Percentiles rank a stretch among this genome's conserved stretches.
phyloP scores from a whole-genome alignment of 495 filamentous ascomycete genomes.

The Xylaria palmicola region DNA sequence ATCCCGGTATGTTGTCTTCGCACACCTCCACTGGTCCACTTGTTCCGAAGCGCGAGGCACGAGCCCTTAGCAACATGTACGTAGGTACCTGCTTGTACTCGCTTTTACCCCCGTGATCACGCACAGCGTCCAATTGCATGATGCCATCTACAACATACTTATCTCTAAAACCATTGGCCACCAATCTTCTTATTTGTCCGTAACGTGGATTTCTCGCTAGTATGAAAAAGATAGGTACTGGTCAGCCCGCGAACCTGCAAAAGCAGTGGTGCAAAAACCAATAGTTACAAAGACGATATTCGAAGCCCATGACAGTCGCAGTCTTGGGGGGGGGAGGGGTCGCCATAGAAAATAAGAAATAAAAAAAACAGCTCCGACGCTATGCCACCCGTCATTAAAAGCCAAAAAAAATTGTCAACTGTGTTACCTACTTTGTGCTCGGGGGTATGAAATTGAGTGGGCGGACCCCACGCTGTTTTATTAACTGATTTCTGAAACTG shows the following conservation, averaged over 20 bases:
- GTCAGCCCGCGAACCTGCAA: background rate
- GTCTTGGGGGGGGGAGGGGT: too few relatives aligned
- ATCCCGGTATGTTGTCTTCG: background rate
- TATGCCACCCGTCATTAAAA: background rate
- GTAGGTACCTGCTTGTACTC: too few relatives aligned
- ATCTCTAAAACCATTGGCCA: background rate
- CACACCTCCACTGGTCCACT: background rate
- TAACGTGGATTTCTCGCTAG: too few relatives aligned
- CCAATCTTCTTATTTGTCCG: background rate
- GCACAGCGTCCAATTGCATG: background rate
- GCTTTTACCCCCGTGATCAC: constrained; percentile 1
- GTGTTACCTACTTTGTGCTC: too few relatives aligned
- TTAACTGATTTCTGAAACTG: background rate
- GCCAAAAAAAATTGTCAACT: background rate
- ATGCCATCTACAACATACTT: constrained; percentile 3
- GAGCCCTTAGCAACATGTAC: background rate
- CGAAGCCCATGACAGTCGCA: background rate
- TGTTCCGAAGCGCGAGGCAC: background rate
- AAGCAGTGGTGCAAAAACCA: background rate
- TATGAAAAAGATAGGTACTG: too few relatives aligned
- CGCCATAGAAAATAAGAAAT: too few relatives aligned
- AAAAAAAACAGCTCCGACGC: background rate
- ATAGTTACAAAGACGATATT: background rate
- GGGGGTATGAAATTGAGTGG: constrained; percentile 7
- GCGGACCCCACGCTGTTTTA: constrained; percentile 5